These are phyloP conservation scores for Pichia nanzhaoensis DNA, from an alignment of 805 yeast genomes.

Conservation along the genomic window DNA sequence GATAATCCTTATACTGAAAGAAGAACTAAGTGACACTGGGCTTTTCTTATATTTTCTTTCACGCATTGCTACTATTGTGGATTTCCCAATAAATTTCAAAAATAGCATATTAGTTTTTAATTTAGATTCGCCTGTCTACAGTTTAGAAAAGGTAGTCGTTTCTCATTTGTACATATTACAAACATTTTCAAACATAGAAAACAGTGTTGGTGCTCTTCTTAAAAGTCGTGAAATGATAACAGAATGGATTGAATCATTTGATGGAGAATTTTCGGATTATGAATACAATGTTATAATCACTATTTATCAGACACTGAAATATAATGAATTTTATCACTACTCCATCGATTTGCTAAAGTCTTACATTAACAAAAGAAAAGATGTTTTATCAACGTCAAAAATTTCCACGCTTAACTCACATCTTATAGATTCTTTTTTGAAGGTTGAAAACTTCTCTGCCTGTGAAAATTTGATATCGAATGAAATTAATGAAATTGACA, in stretches of 20 bases:
- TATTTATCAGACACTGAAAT: conserved; percentile 22
- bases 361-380: conserved; percentile 7
- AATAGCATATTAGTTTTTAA: conserved; percentile 16
- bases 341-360: conserved; percentile 13
- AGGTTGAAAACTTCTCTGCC: no score
- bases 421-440: background rate
- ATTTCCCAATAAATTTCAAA: conserved; percentile 22
- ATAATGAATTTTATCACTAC: conserved; percentile 16
- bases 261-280: conserved; percentile 14
- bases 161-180: conserved; percentile 24
- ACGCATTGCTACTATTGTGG: conserved; percentile 20
- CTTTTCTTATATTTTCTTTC: conserved; percentile 27
- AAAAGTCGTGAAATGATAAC: conserved; percentile 1
- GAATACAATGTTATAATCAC: conserved; percentile 29
- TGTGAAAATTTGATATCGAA: background rate
- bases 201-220: background rate
- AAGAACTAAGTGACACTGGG: conserved; percentile 24
- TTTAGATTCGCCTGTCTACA: conserved; percentile 11
- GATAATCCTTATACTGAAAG: conserved; percentile 21
- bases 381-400: background rate
- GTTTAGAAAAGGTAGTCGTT: conserved; percentile 15
- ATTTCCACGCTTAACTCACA: background rate
- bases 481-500: no score
- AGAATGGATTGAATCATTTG: conserved; percentile 3
- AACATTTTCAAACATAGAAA: conserved; percentile 2